phyloP scores from a whole-genome alignment of 352 stramenopile species.

The Phytopythium kandeliae region DNA sequence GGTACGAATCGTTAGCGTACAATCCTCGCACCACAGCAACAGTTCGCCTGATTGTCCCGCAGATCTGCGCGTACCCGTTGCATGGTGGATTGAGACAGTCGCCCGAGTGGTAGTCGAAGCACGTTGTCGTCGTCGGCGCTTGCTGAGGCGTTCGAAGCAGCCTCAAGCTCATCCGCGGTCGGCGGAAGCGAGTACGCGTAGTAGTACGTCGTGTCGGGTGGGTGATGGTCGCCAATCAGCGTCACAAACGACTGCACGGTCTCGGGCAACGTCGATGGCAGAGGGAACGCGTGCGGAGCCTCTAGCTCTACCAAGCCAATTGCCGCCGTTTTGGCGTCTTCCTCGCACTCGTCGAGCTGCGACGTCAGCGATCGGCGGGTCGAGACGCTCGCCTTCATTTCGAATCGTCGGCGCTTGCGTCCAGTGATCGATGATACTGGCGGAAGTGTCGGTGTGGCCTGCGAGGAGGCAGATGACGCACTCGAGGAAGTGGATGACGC shows the following conservation, averaged over 20 bases:
- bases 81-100: slow-evolving; percentile 52
- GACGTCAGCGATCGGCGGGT: slow-evolving; percentile 14
- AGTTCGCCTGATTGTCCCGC: too few species aligned
- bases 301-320: slow-evolving; percentile 1
- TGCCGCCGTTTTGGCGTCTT: slow-evolving; percentile 1
- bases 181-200: slow-evolving; percentile 23
- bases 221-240: slow-evolving; percentile 28
- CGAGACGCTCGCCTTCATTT: slow-evolving; percentile 9
- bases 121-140: slow-evolving; percentile 30
- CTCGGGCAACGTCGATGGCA: slow-evolving; percentile 32
- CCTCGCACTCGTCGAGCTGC: slow-evolving; percentile 20
- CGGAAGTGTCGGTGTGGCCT: background rate
- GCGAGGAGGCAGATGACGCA: background rate
- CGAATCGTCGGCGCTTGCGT: slow-evolving; percentile 23
- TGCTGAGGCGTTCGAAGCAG: background rate
- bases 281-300: slow-evolving; percentile 9
- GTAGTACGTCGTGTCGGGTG: slow-evolving; percentile 29
- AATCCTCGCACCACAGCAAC: background rate
- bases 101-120: slow-evolving; percentile 45
- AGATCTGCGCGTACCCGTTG: slow-evolving; percentile 29
- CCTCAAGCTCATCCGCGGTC: slow-evolving; percentile 13
- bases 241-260: slow-evolving; percentile 51
- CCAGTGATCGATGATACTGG: background rate
- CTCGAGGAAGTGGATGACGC: background rate
- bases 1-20: background rate